Evolutionary conservation across 306 rosid genomes (phyloP).

Genomic region (Cicer bijugum): DNA sequence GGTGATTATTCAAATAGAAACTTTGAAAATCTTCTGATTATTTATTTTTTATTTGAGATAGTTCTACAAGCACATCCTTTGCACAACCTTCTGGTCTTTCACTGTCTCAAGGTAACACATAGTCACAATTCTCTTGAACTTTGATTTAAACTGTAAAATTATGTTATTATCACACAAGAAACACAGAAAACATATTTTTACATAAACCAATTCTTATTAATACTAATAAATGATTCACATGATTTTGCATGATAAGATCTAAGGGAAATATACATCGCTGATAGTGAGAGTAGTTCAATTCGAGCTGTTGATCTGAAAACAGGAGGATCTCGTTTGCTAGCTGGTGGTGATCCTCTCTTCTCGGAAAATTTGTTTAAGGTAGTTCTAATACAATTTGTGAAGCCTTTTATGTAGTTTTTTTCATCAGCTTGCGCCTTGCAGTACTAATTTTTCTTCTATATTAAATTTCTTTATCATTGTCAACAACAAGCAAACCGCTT

Average conservation of each 20-base stretch:
- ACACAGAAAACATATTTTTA: no score
- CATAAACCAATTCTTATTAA: background rate
- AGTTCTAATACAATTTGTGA: constrained; percentile 41
- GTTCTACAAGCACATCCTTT: constrained; percentile 79
- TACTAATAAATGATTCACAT: constrained; percentile 34
- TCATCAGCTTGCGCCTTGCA: background rate
- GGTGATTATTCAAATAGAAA: constrained; percentile 24
- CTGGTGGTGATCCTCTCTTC: constrained; percentile 84
- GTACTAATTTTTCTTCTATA: constrained; percentile 15
- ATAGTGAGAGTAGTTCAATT: constrained; percentile 98
- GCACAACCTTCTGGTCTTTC: constrained; percentile 98
- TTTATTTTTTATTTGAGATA: constrained; percentile 45
- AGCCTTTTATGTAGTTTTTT: constrained; percentile 24
- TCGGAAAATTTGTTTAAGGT: constrained; percentile 90
- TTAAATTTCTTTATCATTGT: constrained; percentile 9
- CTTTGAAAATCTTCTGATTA: constrained; percentile 36
- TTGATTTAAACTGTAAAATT: constrained; percentile 8
- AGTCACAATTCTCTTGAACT: constrained; percentile 36
- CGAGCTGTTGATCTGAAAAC: constrained; percentile 79
- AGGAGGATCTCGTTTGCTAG: constrained; percentile 86
- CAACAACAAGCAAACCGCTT: background rate
- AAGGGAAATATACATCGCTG: constrained; percentile 75
- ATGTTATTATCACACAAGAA: no score
- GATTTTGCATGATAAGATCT: constrained; percentile 57
- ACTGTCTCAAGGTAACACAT: constrained; percentile 76